A percentile compares a stretch with the other conserved stretches of the same genome.
These are phyloP conservation scores for Penicillium sp. DNA, from an alignment of 2,329 filamentous ascomycete species.

Conservation along the genomic window DNA sequence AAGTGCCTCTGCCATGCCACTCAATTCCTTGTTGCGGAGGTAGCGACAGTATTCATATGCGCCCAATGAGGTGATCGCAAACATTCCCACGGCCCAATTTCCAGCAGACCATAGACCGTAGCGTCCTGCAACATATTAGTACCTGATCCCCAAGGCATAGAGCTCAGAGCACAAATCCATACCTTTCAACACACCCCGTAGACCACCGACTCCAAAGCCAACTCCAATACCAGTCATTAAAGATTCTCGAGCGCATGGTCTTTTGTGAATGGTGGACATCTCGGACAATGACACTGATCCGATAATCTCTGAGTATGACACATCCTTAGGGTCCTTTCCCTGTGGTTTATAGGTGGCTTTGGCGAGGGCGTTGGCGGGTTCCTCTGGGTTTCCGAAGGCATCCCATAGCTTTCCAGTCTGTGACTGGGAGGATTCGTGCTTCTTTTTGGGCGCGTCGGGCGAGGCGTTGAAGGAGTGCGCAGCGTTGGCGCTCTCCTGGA, in stretches of 20 bases:
- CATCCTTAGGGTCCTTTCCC: constrained; percentile 54
- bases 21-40: constrained; percentile 70
- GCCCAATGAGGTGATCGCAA: constrained; percentile 67
- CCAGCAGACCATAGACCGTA: constrained; percentile 67
- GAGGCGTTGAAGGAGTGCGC: constrained; percentile 19
- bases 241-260: constrained; percentile 81
- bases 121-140: constrained; percentile 34
- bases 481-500: constrained; percentile 18
- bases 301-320: constrained; percentile 44
- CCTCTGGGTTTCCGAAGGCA: constrained; percentile 49
- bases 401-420: constrained; percentile 53
- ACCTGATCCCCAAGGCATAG: background rate
- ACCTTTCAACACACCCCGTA: constrained; percentile 77
- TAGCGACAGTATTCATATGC: constrained; percentile 86
- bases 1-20: constrained; percentile 81
- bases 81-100: constrained; percentile 84
- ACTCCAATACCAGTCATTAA: constrained; percentile 80
- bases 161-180: constrained; percentile 19
- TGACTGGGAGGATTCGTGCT: constrained; percentile 46
- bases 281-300: constrained; percentile 57
- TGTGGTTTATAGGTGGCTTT: constrained; percentile 61
- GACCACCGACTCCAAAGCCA: constrained; percentile 73
- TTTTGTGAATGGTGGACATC: constrained; percentile 65
- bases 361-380: constrained; percentile 58
- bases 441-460: constrained; percentile 35